These are phyloP conservation scores for Stephanodiscus minutulus DNA, from an alignment of 108 stramenopile genomes.

Conservation along the genomic window DNA sequence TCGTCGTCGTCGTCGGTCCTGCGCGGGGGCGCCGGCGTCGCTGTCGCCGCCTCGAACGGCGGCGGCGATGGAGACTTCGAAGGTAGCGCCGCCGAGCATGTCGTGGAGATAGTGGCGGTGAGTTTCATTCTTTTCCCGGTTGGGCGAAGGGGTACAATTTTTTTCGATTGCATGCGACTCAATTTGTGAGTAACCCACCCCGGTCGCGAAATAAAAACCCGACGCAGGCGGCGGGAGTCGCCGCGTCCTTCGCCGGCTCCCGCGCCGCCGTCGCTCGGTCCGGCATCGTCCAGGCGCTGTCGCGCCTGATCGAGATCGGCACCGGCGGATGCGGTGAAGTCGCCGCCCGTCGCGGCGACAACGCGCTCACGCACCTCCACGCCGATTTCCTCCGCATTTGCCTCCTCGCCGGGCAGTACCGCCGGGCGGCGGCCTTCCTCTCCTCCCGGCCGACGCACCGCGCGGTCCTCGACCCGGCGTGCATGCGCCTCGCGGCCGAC, in stretches of 20 bases:
- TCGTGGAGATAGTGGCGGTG: slow-evolving; percentile 6
- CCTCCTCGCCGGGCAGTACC: slow-evolving; percentile 61
- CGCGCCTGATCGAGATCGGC: slow-evolving; percentile 34
- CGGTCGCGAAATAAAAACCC: not conserved
- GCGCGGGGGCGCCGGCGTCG: too few relatives aligned
- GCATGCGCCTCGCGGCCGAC: not conserved
- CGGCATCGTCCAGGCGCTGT: slow-evolving; percentile 55
- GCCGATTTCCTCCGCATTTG: slow-evolving; percentile 63
- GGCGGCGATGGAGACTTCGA: too few relatives aligned
- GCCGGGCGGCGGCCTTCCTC: slow-evolving; percentile 45
- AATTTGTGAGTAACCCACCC: too few relatives aligned
- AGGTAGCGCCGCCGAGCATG: not conserved
- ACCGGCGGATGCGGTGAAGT: not conserved
- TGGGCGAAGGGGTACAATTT: too few relatives aligned
- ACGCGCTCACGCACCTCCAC: slow-evolving; percentile 35
- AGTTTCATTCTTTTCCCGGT: not conserved
- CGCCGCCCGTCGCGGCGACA: not conserved
- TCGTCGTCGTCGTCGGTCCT: too few relatives aligned
- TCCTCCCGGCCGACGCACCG: slow-evolving; percentile 18
- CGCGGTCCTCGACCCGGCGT: slow-evolving; percentile 1
- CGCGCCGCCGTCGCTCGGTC: slow-evolving; percentile 41
- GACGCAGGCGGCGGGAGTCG: slow-evolving; percentile 26
- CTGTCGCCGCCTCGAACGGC: too few relatives aligned
- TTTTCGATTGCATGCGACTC: too few relatives aligned
- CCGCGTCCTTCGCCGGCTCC: slow-evolving; percentile 20